Percentiles rank a stretch among this genome's conserved stretches.
Evolutionary conservation across 441 rosid genomes (phyloP).

Genomic region (Adansonia madagascariensis): DNA sequence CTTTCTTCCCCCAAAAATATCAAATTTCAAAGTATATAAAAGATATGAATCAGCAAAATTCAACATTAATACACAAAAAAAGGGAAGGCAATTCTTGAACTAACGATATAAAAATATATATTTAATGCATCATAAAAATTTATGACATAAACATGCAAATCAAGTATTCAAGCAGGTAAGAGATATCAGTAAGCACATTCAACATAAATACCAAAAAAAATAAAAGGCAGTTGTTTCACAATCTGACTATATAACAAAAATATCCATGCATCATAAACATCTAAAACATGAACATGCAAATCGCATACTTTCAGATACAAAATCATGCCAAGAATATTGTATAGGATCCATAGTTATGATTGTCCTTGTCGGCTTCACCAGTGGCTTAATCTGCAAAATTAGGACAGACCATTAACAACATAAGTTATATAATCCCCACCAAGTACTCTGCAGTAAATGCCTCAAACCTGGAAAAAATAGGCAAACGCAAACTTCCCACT

Average conservation of each 20-base stretch:
- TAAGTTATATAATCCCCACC: background rate
- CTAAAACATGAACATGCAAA: background rate
- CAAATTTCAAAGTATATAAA: background rate
- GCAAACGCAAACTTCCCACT: constrained; percentile 89
- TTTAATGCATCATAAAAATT: background rate
- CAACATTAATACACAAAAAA: background rate
- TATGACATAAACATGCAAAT: constrained; percentile 10
- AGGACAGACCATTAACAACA: constrained; percentile 27
- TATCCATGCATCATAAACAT: background rate
- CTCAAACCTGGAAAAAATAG: constrained; percentile 83
- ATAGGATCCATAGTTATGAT: constrained; percentile 55
- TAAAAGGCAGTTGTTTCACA: background rate
- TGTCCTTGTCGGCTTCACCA: constrained; percentile 76
- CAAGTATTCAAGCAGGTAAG: constrained; percentile 37
- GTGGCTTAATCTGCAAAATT: constrained; percentile 78
- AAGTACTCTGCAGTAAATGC: background rate
- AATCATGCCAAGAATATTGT: constrained; percentile 95
- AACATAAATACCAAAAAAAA: background rate
- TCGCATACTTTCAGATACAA: constrained; percentile 80
- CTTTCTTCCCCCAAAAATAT: background rate
- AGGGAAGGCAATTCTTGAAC: background rate
- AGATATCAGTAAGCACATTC: background rate
- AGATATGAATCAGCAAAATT: background rate
- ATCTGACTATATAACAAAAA: background rate
- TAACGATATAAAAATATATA: background rate